Evolutionary conservation across 805 yeast genomes (phyloP), one percentile per base, ranked within the genome.

Genomic region (Zygotorulaspora chibaensis): DNA sequence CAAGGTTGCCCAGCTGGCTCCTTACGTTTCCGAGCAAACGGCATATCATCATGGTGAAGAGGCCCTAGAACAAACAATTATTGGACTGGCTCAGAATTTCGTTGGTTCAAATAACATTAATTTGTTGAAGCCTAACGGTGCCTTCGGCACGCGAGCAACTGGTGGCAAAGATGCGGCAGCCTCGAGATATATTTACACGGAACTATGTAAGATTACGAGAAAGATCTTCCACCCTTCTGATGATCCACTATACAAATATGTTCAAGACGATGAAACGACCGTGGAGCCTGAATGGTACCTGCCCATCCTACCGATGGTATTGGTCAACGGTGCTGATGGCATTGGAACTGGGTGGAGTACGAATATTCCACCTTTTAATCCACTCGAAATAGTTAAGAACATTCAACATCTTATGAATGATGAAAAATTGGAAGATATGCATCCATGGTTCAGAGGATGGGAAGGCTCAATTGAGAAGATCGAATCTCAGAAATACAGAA

Each of bases 121-220:
- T 64, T 60, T 88, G 42, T 71, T 93, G 57, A 76, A 80, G 62
- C 99, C 99, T 38, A 86, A 84, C 63, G 99, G 99, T 74, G 83
- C 88, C 28, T 93, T 93, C 63, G 99, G 99, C 76, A 83, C 96
- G 1, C 81, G 99, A 69, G 90, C 93, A 20, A 76, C 87, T 20
- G 99, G 99, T 67, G 99, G 99, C 72, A 93, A 93, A 65, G 99
- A 93, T 72, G 93, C 90, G 12, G 86, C 98, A n/a, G 97, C 98
- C 23, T 83, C 96, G 38, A 90, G 99, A 77, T 93, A 93, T 72
- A 90, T 93, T 64, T 87, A 78, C 66, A 93, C 99, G 0, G 89
- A 87, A 59, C 70, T 93, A 53, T 80, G 79, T 44, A 80, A 83
- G 28, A 73, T 93, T 40, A 86, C 98, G 0, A 73, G 85, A 46